These are phyloP conservation scores for Lunasporangiospora selenospora DNA, from an alignment of 192 early-diverging fungal species.

Conservation along the genomic window DNA sequence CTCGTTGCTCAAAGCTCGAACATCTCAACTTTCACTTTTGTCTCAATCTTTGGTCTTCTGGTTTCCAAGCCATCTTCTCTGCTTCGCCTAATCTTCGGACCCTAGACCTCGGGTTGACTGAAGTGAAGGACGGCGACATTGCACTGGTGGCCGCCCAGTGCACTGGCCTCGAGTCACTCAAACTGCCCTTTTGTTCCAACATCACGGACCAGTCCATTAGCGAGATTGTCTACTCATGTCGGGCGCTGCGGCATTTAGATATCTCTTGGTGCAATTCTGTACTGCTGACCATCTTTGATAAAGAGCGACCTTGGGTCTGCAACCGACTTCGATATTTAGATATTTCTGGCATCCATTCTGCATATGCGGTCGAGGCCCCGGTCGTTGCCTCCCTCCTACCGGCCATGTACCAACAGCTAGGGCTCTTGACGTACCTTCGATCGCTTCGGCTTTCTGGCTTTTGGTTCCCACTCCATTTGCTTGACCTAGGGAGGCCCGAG, in stretches of 20 bases:
- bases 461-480: slow-evolving; percentile 17
- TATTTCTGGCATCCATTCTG: slow-evolving; percentile 31
- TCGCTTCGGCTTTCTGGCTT: slow-evolving; percentile 22
- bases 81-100: slow-evolving; percentile 13
- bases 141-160: slow-evolving; percentile 18
- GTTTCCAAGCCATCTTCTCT: slow-evolving; percentile 19
- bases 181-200: slow-evolving; percentile 32
- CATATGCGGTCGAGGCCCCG: slow-evolving; percentile 1
- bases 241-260: slow-evolving; percentile 12
- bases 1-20: slow-evolving; percentile 15
- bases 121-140: slow-evolving; percentile 18
- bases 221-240: slow-evolving; percentile 13
- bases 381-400: slow-evolving; percentile 1
- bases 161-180: slow-evolving; percentile 22
- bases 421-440: slow-evolving; percentile 7
- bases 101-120: slow-evolving; percentile 30
- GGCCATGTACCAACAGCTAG: slow-evolving; percentile 29
- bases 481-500: slow-evolving; percentile 5
- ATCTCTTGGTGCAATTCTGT: slow-evolving; percentile 28
- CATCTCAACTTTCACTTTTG: slow-evolving; percentile 31
- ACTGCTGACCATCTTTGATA: slow-evolving; percentile 19
- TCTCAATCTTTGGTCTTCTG: slow-evolving; percentile 13
- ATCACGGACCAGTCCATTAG: slow-evolving; percentile 12
- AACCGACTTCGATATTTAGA: slow-evolving; percentile 17
- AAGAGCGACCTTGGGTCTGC: slow-evolving; percentile 17